These are phyloP conservation scores for Cephalotrichum gorgonifer DNA, from an alignment of 2,329 filamentous ascomycete species.

Conservation along the genomic window DNA sequence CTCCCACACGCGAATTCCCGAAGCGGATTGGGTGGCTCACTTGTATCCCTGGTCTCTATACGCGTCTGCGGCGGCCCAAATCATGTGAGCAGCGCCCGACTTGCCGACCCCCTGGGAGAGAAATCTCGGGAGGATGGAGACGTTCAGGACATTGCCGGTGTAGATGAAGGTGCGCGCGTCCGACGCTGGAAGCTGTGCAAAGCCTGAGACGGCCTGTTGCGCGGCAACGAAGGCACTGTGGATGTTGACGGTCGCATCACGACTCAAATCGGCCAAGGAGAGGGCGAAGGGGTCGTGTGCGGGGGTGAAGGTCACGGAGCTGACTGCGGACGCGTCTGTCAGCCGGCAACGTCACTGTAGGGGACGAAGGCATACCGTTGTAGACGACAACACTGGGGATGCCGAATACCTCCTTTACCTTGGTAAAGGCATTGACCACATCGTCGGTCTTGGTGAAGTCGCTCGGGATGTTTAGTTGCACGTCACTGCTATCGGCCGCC, in stretches of 20 bases:
- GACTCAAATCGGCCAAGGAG: conserved; percentile 4
- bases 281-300: neutral
- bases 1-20: neutral
- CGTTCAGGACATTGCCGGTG: conserved; percentile 30
- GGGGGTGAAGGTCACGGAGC: conserved; percentile 8
- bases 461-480: conserved; percentile 21
- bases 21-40: conserved; percentile 7
- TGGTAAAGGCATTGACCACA: conserved; percentile 9
- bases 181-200: conserved; percentile 18
- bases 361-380: conserved; percentile 9
- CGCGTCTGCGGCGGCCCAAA: conserved; percentile 18
- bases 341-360: neutral
- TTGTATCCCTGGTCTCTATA: conserved; percentile 24
- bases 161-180: conserved; percentile 29
- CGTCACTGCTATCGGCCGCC: conserved; percentile 9
- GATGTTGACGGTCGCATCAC: conserved; percentile 9
- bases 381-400: conserved; percentile 14
- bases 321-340: neutral
- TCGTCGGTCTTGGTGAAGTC: conserved; percentile 22
- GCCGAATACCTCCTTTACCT: conserved; percentile 10
- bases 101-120: conserved; percentile 27
- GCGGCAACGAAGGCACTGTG: conserved; percentile 20
- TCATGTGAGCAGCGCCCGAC: conserved; percentile 18
- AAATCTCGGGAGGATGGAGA: conserved; percentile 14
- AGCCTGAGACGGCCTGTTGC: conserved; percentile 20